Evolutionary conservation across 2,329 filamentous ascomycete species (phyloP).

Genomic region (Dactylellina leptospora): DNA sequence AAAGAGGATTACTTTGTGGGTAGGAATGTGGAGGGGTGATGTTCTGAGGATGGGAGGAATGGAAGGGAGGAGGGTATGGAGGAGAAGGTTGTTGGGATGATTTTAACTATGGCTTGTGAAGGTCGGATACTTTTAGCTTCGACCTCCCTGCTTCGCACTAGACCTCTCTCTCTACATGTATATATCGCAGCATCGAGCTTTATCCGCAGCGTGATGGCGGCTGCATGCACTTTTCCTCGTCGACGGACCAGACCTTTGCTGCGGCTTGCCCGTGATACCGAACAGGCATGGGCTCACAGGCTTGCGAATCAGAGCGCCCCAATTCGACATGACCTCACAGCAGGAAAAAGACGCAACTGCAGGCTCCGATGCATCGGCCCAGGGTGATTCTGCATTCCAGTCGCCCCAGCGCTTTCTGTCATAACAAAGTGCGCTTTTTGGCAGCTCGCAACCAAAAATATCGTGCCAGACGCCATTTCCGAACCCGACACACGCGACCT

Average conservation of each 20-base stretch:
- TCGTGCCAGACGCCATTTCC: constrained; percentile 14
- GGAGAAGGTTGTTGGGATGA: constrained; percentile 49
- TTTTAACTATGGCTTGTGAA: constrained; percentile 46
- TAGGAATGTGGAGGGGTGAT: constrained; percentile 4
- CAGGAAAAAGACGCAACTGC: constrained; percentile 37
- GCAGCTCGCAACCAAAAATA: constrained; percentile 28
- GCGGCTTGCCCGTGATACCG: constrained; percentile 47
- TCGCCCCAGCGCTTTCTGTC: neutral
- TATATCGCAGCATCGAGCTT: neutral
- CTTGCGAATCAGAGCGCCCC: constrained; percentile 40
- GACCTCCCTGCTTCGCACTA: constrained; percentile 18
- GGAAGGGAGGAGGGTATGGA: neutral
- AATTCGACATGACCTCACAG: constrained; percentile 24
- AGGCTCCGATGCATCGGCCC: constrained; percentile 38
- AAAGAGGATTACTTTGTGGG: neutral
- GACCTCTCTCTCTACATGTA: no score
- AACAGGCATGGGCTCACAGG: constrained; percentile 17
- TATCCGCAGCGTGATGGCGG: neutral
- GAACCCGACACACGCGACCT: constrained; percentile 43
- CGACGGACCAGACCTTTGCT: neutral
- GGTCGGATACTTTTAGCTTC: constrained; percentile 41
- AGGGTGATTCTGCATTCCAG: constrained; percentile 28
- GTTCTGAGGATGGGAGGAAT: neutral
- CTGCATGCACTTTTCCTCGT: neutral
- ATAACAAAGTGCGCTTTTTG: constrained; percentile 21